Base-by-base conservation (phyloP, 2,329 filamentous ascomycete species). In the Myriosclerotinia duriaeana region DNA sequence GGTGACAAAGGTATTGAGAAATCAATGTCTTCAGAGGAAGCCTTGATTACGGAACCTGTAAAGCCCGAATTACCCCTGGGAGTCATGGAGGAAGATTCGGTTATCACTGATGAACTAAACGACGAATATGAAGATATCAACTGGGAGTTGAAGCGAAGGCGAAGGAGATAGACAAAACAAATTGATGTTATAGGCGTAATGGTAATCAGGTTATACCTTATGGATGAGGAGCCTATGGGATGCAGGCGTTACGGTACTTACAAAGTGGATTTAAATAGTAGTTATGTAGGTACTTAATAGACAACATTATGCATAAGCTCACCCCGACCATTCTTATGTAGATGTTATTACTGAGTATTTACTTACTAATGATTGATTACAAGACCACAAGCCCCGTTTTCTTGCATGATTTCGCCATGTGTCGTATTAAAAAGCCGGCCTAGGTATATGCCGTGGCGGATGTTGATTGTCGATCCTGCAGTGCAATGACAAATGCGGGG, bases 1-100 rank as follows among this genome's bases (percentile, higher is more conserved):
- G 87, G 87, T 1, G 89, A 89, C 72, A 89, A 89, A 70, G 87
- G 87, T 1, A 88, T 88, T 69, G 87, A 89, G 73, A 79, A 77
- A 60, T 22, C 54, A 15, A 20, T 7, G 5, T 38, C 40, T 3
- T 64, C 68, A 9, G 69, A 73, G 1, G 71, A 74, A 12, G 17
- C 67, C 11, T 52, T 71, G 46, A 7, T 17, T 5, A 61, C 68
- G 40, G 26, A 36, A 7, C 9, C 22, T 2, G 46, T 36, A 3
- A 60, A 34, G 54, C 52, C 2, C 53, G 67, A 8, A 66, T 65
- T 30, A 56, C 54, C 55, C 3, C 20, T 55, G 0, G 65, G 67
- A n/a, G 53, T 50, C 30, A 54, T 42, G 14, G 48, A 56, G 14
- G 17, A 46, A 42, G 61, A 58, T 8, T 36, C 46, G 17, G 36